These are phyloP conservation scores for Galeopsis tetrahit DNA, from an alignment of 257 asterid species.

Conservation along the genomic window DNA sequence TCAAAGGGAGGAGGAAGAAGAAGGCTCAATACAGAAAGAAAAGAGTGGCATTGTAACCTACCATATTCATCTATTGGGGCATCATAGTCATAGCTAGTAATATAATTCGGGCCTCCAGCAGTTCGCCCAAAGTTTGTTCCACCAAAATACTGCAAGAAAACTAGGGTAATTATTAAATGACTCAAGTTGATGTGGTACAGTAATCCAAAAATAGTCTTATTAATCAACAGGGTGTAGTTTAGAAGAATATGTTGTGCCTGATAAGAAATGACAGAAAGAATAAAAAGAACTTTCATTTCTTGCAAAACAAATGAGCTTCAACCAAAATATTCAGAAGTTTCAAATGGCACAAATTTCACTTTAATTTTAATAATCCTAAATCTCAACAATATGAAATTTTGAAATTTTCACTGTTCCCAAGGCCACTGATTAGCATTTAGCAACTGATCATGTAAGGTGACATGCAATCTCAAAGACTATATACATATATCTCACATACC, in stretches of 20 bases:
- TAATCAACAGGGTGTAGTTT: slow-evolving; percentile 5
- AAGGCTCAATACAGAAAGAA: not conserved
- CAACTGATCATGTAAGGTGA: not conserved
- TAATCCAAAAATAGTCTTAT: not conserved
- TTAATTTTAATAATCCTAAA: slow-evolving; percentile 5
- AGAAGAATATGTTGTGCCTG: slow-evolving; percentile 10
- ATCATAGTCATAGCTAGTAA: slow-evolving; percentile 96
- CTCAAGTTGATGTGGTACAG: slow-evolving; percentile 23
- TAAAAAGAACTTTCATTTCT: not conserved
- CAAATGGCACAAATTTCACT: not conserved
- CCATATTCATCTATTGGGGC: slow-evolving; percentile 98
- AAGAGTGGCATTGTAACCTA: slow-evolving; percentile 35
- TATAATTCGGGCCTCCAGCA: slow-evolving; percentile 89
- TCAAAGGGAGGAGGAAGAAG: slow-evolving; percentile 22
- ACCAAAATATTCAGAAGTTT: slow-evolving; percentile 14
- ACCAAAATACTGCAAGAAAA: slow-evolving; percentile 81
- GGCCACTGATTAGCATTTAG: not conserved
- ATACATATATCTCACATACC: slow-evolving; percentile 50
- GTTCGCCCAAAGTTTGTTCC: slow-evolving; percentile 97
- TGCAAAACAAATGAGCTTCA: slow-evolving; percentile 5
- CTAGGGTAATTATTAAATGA: slow-evolving; percentile 31
- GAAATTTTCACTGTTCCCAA: not conserved
- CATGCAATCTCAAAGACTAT: slow-evolving; percentile 27
- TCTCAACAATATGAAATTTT: not conserved
- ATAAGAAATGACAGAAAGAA: not conserved